Evolutionary conservation across 345 rosid species (phyloP), one percentile per base, ranked within the genome.

Genomic region (Noccaea caerulescens): DNA sequence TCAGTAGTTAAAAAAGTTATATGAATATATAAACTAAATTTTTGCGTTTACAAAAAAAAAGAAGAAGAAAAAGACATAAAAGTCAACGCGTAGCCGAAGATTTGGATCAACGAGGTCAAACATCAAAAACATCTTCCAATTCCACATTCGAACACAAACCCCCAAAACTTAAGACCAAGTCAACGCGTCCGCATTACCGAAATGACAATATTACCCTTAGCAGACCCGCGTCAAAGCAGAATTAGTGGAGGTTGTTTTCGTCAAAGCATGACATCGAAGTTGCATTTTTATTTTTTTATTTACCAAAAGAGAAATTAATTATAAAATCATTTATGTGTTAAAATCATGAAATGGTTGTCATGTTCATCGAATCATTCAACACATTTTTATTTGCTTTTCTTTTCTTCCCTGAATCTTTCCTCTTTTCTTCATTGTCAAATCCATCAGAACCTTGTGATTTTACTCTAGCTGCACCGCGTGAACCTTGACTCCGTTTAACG

Each of bases 301-400:
- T 65, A 18, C 2, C 23, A 51, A 70, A 27, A 46, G 8, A 44
- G 12, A 30, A 50, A 65, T 23, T 20, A 51, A 43, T 8, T 25
- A 12, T 12, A 47, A 63, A 49, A 50, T 38, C 37, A 72, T 63
- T 42, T 54, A 65, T 66, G 13, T 58, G 45, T 46, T 27, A 56
- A 67, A 67, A 51, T 67, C 68, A 67, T 41, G 72, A 55, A n/a
- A 80, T 78, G 84, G 82, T 77, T 50, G 83, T 79, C 83, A 76
- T 32, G 72, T 59, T 63, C 66, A 46, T 63, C 42, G 3, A 58
- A 58, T 76, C 66, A 62, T 63, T 76, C 65, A 39, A 69, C 14
- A 62, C 69, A 52, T 30, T 55, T 50, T 30, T 27, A 27, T 27
- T 27, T 27, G 30, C 30, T 27, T 7, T 41, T 11, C 16, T 7